Evolutionary conservation across 2,329 filamentous ascomycete genomes (phyloP).

Genomic region (Lachnellula arida): DNA sequence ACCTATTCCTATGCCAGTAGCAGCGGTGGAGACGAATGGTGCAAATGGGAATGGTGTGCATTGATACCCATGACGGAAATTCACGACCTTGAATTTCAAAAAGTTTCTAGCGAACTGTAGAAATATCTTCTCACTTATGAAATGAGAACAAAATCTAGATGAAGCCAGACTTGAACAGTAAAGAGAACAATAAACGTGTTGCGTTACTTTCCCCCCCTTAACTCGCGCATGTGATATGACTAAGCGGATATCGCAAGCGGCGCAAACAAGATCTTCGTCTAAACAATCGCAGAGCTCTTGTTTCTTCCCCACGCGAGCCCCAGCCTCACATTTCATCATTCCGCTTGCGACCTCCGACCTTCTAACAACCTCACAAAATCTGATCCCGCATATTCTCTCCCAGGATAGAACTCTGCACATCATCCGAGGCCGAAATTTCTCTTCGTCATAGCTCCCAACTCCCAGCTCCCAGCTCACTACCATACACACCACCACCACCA

Average conservation of each 20-base stretch:
- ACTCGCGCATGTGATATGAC: constrained; percentile 10
- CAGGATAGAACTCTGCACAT: not conserved
- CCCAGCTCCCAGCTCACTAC: not conserved
- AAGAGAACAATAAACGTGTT: not conserved
- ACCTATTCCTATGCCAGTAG: constrained; percentile 53
- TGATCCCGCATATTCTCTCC: too few species aligned
- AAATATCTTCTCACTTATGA: not conserved
- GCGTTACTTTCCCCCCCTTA: not conserved
- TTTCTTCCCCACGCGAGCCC: constrained; percentile 16
- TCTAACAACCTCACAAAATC: not conserved
- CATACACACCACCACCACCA: not conserved
- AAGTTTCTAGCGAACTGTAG: not conserved
- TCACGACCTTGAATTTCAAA: not conserved
- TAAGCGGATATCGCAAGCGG: constrained; percentile 2
- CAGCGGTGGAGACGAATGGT: constrained; percentile 12
- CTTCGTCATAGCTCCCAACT: constrained; percentile 1
- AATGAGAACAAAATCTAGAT: not conserved
- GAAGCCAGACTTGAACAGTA: not conserved
- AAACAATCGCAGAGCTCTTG: constrained; percentile 5
- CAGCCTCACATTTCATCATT: constrained; percentile 25
- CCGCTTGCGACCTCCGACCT: constrained; percentile 3
- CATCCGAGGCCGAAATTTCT: not conserved
- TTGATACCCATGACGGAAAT: constrained; percentile 12
- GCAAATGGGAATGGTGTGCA: constrained; percentile 1
- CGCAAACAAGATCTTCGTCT: not conserved